Percentiles rank a stretch among this genome's conserved stretches.
phyloP scores from a whole-genome alignment of 1,139 yeast species.

The Yamadazyma diospyri region DNA sequence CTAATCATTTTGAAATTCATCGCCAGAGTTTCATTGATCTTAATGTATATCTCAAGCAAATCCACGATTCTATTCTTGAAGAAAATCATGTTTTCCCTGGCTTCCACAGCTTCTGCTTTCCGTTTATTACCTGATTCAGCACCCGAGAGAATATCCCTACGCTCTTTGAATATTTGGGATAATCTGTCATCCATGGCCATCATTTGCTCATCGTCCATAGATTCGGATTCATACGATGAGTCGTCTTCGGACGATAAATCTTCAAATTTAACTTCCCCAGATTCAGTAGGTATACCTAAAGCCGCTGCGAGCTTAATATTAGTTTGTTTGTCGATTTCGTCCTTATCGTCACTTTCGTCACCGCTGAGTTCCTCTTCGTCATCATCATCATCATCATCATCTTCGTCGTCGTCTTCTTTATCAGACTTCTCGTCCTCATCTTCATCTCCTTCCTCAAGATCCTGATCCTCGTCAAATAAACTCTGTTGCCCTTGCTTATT shows the following conservation, averaged over 20 bases:
- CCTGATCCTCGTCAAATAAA: conserved; percentile 67
- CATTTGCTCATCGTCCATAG: conserved; percentile 97
- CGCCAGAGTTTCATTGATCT: conserved; percentile 41
- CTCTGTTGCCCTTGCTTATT: conserved; percentile 77
- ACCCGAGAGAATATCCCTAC: conserved; percentile 57
- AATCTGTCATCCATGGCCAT: conserved; percentile 87
- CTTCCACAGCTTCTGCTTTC: conserved; percentile 67
- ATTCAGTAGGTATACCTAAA: conserved; percentile 58
- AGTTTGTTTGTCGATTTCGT: conserved; percentile 60
- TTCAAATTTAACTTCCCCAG: conserved; percentile 45
- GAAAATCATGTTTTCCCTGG: conserved; percentile 73
- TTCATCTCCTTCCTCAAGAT: conserved; percentile 26
- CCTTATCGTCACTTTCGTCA: conserved; percentile 31
- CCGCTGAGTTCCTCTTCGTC: conserved; percentile 23
- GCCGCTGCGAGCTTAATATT: conserved; percentile 76
- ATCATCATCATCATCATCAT: conserved; percentile 33
- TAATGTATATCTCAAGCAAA: conserved; percentile 61
- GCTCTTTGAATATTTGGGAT: conserved; percentile 78
- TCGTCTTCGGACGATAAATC: conserved; percentile 37
- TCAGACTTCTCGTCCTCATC: conserved; percentile 25
- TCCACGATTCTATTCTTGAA: conserved; percentile 80
- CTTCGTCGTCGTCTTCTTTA: conserved; percentile 43
- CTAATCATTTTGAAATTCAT: conserved; percentile 44
- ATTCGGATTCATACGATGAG: conserved; percentile 61
- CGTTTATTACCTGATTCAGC: conserved; percentile 59